Conservation (phyloP, 192 early-diverging fungal species). For the Allomyces arbusculus region DNA sequence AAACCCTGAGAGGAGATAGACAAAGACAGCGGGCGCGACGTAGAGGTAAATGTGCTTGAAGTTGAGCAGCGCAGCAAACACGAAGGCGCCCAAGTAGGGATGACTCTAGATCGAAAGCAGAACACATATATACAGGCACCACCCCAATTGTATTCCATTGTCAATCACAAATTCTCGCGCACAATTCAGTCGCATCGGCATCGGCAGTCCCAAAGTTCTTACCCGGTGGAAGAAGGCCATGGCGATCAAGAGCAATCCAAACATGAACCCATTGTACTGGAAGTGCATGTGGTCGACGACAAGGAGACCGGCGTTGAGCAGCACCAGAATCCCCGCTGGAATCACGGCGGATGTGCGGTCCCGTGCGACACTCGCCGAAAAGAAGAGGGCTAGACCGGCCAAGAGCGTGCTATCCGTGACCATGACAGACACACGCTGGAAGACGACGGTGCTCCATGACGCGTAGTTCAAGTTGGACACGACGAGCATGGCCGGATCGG, state of each 20-base stretch:
- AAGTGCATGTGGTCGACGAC: constrained; percentile 86
- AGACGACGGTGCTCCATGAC: constrained; percentile 42
- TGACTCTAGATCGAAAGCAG: not conserved
- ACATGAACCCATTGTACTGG: constrained; percentile 90
- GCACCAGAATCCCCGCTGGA: constrained; percentile 25
- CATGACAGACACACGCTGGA: constrained; percentile 69
- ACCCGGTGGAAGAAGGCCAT: constrained; percentile 14
- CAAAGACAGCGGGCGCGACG: constrained; percentile 80
- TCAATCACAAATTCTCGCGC: not conserved
- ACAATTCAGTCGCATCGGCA: too few relatives aligned
- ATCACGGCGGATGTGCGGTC: constrained; percentile 3
- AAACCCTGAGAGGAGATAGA: constrained; percentile 59
- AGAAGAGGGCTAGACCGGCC: constrained; percentile 34
- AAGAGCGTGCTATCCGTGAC: constrained; percentile 34
- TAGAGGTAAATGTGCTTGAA: constrained; percentile 96
- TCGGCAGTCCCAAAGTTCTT: too few relatives aligned
- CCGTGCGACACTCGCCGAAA: not conserved
- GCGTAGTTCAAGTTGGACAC: constrained; percentile 47
- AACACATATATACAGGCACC: not conserved
- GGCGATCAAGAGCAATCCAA: constrained; percentile 66
- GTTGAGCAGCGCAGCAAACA: constrained; percentile 78
- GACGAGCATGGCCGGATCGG: constrained; percentile 56
- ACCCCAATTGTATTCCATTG: not conserved
- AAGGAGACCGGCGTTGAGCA: constrained; percentile 47
- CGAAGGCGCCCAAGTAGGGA: constrained; percentile 23